Percentiles rank a stretch among this genome's conserved stretches.
These are phyloP conservation scores for Diplodia corticola DNA, from an alignment of 2,329 filamentous ascomycete species.

Conservation along the genomic window DNA sequence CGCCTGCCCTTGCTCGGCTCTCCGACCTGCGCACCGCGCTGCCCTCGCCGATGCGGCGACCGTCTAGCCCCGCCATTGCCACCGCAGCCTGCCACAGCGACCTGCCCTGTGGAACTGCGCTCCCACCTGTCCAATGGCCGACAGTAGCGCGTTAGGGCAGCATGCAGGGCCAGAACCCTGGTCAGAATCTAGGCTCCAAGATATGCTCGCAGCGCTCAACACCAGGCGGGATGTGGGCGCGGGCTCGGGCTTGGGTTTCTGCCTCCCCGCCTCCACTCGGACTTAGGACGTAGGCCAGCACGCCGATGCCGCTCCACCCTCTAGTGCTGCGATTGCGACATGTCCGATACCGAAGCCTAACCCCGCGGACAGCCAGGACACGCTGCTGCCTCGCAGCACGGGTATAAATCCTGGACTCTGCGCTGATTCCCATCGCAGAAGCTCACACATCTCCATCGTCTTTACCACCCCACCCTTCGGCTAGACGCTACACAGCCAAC, in stretches of 20 bases:
- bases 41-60: not conserved
- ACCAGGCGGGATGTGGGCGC: not conserved
- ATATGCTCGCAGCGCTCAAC: not conserved
- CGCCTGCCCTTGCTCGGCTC: not conserved
- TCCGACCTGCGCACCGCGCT: not conserved
- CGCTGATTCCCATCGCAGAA: not conserved
- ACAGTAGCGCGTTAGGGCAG: not conserved
- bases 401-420: not conserved
- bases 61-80: not conserved
- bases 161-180: not conserved
- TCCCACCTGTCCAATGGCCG: not conserved
- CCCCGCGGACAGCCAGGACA: not conserved
- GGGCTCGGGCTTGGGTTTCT: not conserved
- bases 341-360: constrained; percentile 4
- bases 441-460: not conserved
- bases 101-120: not conserved
- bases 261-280: constrained; percentile 3
- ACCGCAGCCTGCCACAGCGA: not conserved
- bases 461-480: too few species aligned
- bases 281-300: not conserved
- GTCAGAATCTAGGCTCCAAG: not conserved
- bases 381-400: not conserved
- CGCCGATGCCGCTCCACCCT: not conserved
- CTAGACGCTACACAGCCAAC: not conserved
- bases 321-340: not conserved